phyloP scores from a whole-genome alignment of 1,284 basidiomycete species.

The Malassezia sympodialis region DNA sequence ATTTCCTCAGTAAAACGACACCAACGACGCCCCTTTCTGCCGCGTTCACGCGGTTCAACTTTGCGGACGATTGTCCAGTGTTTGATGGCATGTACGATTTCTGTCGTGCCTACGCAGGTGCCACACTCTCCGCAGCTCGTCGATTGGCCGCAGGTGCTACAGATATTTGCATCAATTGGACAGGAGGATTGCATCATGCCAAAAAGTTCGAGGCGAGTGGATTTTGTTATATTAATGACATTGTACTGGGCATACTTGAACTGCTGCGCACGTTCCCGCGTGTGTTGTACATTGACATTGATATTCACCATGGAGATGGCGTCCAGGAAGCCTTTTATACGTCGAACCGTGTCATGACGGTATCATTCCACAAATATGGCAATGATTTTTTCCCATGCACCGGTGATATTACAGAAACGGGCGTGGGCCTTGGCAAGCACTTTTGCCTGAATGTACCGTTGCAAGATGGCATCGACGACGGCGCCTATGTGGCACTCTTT shows the following conservation, averaged over 20 bases:
- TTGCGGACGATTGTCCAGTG: slow-evolving; percentile 47
- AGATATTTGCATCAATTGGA: slow-evolving; percentile 96
- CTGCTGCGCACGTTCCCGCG: slow-evolving; percentile 54
- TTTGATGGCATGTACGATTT: slow-evolving; percentile 49
- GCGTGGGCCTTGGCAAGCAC: slow-evolving; percentile 63
- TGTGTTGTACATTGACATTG: slow-evolving; percentile 93
- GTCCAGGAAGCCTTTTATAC: slow-evolving; percentile 99
- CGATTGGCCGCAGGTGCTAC: slow-evolving; percentile 57
- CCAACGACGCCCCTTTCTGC: slow-evolving; percentile 37
- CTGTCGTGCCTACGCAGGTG: slow-evolving; percentile 43
- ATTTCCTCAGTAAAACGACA: slow-evolving; percentile 65
- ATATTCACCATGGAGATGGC: slow-evolving; percentile 97
- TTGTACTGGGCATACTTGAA: slow-evolving; percentile 42
- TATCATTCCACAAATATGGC: slow-evolving; percentile 98
- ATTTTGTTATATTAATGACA: slow-evolving; percentile 93
- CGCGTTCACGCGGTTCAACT: slow-evolving; percentile 45
- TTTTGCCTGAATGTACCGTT: slow-evolving; percentile 92
- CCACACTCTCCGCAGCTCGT: slow-evolving; percentile 64
- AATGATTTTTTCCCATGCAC: slow-evolving; percentile 74
- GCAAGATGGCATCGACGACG: slow-evolving; percentile 92
- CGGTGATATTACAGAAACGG: slow-evolving; percentile 43
- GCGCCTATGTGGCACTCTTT: slow-evolving; percentile 88
- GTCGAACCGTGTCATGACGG: slow-evolving; percentile 92
- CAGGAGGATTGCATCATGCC: slow-evolving; percentile 91
- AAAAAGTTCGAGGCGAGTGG: slow-evolving; percentile 93